Base-by-base conservation (phyloP, 306 rosid species). In the Myrica gale region DNA sequence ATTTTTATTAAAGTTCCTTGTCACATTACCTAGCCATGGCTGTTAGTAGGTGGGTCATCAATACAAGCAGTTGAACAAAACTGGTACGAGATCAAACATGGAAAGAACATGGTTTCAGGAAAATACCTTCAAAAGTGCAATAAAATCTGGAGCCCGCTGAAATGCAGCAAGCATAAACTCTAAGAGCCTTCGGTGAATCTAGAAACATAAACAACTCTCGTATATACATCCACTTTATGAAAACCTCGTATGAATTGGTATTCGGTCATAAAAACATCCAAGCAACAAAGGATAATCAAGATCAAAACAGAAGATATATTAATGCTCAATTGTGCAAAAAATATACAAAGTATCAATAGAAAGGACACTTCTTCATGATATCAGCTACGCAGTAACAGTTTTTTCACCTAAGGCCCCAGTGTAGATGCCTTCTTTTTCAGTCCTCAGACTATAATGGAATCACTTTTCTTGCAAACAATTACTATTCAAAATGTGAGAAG, bases 161-260 rank as follows among this genome's bases (percentile, higher is more conserved):
- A 95, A 92, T 71, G 99, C 86, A 11, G 97, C 87, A 68, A 92
- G 97, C 87, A 92, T 82, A 81, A 95, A 95, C 83, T 89, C 97
- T 82, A 92, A 88, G 54, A 92, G 86, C 87, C 92, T 89, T 71
- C 92, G 92, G 6, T 85, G 93, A 70, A 90, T 95, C 98, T 95
- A 80, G 60, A 85, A 75, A 80, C 70, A 82, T 46, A 62, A 69
- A 76, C 15, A 37, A 79, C 21, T 47, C 56, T 47, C 47, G 74
- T 50, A 72, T 50, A 66, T 69, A 12, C 51, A 71, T 42, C 43
- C 69, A 8, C 16, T 21, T 19, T 16, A 54, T 69, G 21, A 60
- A 46, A 77, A 15, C 43, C 67, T 62, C 15, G 4, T 50, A 23
- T 23, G 26, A 23, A 68, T 20, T 37, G 20, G 52, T 39, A 71